These are phyloP conservation scores for Lindgomyces ingoldianus DNA, from an alignment of 495 filamentous ascomycete species.

Conservation along the genomic window DNA sequence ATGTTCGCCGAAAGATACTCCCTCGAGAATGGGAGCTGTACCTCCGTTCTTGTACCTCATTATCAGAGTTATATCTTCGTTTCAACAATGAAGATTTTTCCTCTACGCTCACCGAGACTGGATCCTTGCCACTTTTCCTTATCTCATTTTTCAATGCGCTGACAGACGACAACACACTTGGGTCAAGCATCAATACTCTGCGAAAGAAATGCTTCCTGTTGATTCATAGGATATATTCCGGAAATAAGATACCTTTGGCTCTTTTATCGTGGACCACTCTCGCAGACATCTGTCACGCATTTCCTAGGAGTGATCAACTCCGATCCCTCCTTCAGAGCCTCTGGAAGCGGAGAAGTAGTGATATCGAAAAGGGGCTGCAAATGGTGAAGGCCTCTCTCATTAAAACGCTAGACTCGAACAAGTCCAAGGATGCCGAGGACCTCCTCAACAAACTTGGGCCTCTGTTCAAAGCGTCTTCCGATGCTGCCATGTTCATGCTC, in stretches of 20 bases:
- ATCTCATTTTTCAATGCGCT: constrained; percentile 60
- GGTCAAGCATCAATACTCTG: constrained; percentile 56
- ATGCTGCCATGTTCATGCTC: constrained; percentile 64
- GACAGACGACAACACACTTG: constrained; percentile 42
- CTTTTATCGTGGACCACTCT: constrained; percentile 61
- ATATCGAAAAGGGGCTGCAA: constrained; percentile 49
- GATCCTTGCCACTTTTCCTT: constrained; percentile 60
- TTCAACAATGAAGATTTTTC: constrained; percentile 57
- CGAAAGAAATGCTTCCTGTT: constrained; percentile 65
- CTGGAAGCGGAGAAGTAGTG: constrained; percentile 50
- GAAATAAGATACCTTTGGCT: constrained; percentile 47
- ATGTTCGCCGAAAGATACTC: constrained; percentile 63
- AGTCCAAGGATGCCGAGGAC: constrained; percentile 43
- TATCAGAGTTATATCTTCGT: constrained; percentile 64
- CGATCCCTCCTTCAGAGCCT: constrained; percentile 47
- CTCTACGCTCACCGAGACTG: constrained; percentile 51
- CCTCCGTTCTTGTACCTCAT: constrained; percentile 72
- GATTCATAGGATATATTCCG: constrained; percentile 51
- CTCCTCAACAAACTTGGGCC: constrained; percentile 52
- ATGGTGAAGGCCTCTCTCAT: constrained; percentile 53
- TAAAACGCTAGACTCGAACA: constrained; percentile 53
- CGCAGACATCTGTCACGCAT: constrained; percentile 57
- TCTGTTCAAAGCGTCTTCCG: constrained; percentile 56
- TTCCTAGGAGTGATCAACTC: constrained; percentile 55
- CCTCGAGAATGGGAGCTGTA: constrained; percentile 76